phyloP scores from a whole-genome alignment of 1,139 yeast species.

The Pichia sp. region DNA sequence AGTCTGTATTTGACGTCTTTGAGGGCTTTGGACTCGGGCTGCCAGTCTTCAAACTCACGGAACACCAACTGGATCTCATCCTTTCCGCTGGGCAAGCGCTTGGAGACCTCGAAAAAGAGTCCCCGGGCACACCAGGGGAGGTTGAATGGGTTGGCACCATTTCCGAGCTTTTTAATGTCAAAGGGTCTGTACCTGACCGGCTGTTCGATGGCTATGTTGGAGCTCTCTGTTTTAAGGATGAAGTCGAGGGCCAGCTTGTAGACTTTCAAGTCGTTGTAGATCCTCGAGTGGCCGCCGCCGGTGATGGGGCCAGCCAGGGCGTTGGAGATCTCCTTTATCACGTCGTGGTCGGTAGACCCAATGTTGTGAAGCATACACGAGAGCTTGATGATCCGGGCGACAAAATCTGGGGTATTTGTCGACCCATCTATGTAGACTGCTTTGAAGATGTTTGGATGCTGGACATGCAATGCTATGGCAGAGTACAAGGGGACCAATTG shows the following conservation, averaged over 20 bases:
- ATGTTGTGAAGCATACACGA: constrained; percentile 49
- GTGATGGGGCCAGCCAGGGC: constrained; percentile 87
- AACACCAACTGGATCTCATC: constrained; percentile 58
- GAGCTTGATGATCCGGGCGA: constrained; percentile 32
- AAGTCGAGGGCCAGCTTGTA: constrained; percentile 76
- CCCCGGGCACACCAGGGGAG: constrained; percentile 94
- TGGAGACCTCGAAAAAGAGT: constrained; percentile 51
- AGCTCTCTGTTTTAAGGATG: constrained; percentile 68
- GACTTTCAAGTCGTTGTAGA: constrained; percentile 81
- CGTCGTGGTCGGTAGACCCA: constrained; percentile 71
- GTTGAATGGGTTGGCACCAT: constrained; percentile 74
- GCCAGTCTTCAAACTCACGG: constrained; percentile 75
- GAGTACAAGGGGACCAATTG: constrained; percentile 91
- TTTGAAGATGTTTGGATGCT: constrained; percentile 85
- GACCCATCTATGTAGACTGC: constrained; percentile 81
- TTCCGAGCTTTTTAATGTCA: constrained; percentile 56
- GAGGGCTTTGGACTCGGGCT: constrained; percentile 73
- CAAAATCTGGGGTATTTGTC: constrained; percentile 37
- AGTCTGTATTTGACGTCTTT: constrained; percentile 82
- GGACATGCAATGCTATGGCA: constrained; percentile 72
- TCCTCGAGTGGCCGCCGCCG: constrained; percentile 90
- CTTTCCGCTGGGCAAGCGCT: constrained; percentile 38
- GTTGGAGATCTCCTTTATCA: constrained; percentile 74
- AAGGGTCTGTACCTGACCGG: constrained; percentile 59
- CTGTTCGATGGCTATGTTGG: constrained; percentile 24